phyloP scores from a whole-genome alignment of 345 rosid species.

The Ricinus communis region DNA sequence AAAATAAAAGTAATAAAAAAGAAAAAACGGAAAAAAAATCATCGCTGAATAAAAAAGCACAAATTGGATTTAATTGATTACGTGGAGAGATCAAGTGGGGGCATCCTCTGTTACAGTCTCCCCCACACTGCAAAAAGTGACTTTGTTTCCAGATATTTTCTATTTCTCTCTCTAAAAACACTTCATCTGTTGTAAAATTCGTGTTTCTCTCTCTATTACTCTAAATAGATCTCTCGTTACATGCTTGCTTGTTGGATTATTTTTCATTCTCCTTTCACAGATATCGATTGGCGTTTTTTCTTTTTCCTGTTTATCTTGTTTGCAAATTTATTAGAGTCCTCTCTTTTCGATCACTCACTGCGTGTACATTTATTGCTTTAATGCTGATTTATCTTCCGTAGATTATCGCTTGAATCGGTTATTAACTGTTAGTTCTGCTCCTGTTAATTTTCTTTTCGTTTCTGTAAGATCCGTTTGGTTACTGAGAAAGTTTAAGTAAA shows the following conservation, averaged over 20 bases:
- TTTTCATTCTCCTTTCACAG: background rate
- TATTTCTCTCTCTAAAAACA: background rate
- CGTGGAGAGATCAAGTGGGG: conserved; percentile 41
- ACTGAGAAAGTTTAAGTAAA: conserved; percentile 16
- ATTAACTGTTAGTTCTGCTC: background rate
- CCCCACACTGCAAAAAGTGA: background rate
- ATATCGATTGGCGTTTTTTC: background rate
- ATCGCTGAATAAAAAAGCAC: background rate
- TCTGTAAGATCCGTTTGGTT: conserved; percentile 20
- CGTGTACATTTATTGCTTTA: conserved; percentile 5
- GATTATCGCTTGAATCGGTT: conserved; percentile 12
- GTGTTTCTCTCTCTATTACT: background rate
- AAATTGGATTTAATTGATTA: conserved; percentile 14
- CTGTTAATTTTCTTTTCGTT: background rate
- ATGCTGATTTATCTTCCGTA: conserved; percentile 14
- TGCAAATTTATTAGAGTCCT: background rate
- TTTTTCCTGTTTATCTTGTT: too few relatives aligned
- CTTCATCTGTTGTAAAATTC: background rate
- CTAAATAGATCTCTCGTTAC: conserved; percentile 18
- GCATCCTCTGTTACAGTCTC: conserved; percentile 15
- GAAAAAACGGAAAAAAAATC: background rate
- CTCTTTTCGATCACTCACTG: background rate
- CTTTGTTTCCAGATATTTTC: conserved; percentile 22
- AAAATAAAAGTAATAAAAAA: background rate
- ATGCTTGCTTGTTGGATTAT: background rate